phyloP scores from a whole-genome alignment of 1,284 basidiomycete species.

The Puccinia sorghi region DNA sequence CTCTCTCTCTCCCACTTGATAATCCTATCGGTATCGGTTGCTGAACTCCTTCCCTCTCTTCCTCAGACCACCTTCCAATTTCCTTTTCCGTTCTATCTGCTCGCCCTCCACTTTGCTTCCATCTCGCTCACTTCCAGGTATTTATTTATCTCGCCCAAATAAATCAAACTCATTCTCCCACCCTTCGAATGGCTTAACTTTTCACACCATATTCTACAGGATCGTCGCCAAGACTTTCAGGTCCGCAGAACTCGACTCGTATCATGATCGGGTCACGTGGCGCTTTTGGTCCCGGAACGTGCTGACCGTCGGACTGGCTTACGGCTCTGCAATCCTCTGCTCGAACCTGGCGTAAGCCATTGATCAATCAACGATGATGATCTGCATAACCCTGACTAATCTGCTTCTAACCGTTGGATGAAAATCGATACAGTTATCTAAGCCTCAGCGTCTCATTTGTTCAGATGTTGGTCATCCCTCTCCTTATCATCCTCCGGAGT shows the following conservation, averaged over 20 bases:
- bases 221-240: conserved; percentile 10
- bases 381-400: background rate
- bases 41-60: background rate
- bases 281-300: conserved; percentile 40
- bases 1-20: background rate
- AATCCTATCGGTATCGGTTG: background rate
- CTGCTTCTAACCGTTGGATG: too few relatives aligned
- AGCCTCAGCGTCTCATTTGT: conserved; percentile 43
- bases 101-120: conserved; percentile 35
- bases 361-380: too few relatives aligned
- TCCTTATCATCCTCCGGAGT: background rate
- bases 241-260: background rate
- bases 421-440: conserved; percentile 21
- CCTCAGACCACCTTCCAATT: conserved; percentile 34
- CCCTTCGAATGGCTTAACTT: too few relatives aligned
- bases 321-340: conserved; percentile 43
- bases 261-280: conserved; percentile 22
- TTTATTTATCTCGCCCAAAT: background rate
- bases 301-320: conserved; percentile 33
- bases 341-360: conserved; percentile 43
- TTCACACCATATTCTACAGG: too few relatives aligned
- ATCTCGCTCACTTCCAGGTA: conserved; percentile 43
- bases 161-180: background rate
- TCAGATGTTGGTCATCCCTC: conserved; percentile 20
- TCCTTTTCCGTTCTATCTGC: conserved; percentile 37